phyloP scores from a whole-genome alignment of 1,284 basidiomycete genomes.

The Trichosporon sp. region DNA sequence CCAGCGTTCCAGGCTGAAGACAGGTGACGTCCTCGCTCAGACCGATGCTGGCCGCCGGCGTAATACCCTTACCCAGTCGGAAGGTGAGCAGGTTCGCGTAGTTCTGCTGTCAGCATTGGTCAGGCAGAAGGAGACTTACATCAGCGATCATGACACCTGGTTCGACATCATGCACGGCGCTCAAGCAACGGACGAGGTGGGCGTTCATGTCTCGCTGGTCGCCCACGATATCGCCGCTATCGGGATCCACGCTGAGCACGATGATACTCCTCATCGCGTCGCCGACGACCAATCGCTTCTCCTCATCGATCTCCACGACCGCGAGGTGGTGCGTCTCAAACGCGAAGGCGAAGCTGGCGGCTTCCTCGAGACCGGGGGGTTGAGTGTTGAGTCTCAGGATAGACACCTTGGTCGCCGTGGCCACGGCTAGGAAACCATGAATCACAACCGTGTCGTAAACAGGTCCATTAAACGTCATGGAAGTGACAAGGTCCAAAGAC shows the following conservation, averaged over 20 bases:
- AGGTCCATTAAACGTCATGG: slow-evolving; percentile 33
- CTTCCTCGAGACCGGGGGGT: slow-evolving; percentile 54
- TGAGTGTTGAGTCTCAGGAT: slow-evolving; percentile 35
- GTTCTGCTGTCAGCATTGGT: slow-evolving; percentile 31
- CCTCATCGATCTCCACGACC: slow-evolving; percentile 54
- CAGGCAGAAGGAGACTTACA: slow-evolving; percentile 58
- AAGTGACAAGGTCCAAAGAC: slow-evolving; percentile 6
- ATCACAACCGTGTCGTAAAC: slow-evolving; percentile 36
- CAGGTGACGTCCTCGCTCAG: slow-evolving; percentile 57
- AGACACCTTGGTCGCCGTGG: slow-evolving; percentile 66
- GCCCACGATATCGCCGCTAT: slow-evolving; percentile 61
- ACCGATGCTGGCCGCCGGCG: slow-evolving; percentile 55
- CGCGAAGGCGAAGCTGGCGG: slow-evolving; percentile 73
- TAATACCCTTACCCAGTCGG: slow-evolving; percentile 49
- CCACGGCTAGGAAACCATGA: slow-evolving; percentile 61
- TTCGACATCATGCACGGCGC: slow-evolving; percentile 47
- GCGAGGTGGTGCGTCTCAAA: slow-evolving; percentile 69
- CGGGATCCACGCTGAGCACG: slow-evolving; percentile 63
- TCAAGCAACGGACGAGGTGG: slow-evolving; percentile 61
- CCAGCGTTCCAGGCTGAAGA: slow-evolving; percentile 49
- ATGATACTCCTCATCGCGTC: slow-evolving; percentile 83
- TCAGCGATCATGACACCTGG: slow-evolving; percentile 72
- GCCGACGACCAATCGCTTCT: slow-evolving; percentile 66
- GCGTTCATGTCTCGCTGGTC: slow-evolving; percentile 77
- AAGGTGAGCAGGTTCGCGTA: slow-evolving; percentile 74